Conservation (phyloP, 2,329 filamentous ascomycete species). For the Phoma sp. region DNA sequence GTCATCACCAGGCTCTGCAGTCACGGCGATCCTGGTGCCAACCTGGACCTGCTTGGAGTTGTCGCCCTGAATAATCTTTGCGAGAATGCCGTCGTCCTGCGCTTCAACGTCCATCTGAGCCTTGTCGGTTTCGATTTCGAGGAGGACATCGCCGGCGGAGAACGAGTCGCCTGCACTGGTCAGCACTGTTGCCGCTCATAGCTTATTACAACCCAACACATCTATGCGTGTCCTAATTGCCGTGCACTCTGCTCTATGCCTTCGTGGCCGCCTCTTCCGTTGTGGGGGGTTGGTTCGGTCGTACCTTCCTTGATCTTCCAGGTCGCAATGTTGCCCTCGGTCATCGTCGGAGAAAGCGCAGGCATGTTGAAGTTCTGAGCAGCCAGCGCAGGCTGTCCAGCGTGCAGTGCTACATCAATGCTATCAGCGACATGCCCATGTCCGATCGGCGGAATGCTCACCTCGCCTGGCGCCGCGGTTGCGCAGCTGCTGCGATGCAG, state of each 20-base stretch:
- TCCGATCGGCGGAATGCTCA: conserved; percentile 50
- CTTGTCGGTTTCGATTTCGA: conserved; percentile 95
- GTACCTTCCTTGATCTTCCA: conserved; percentile 85
- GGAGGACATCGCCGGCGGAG: conserved; percentile 81
- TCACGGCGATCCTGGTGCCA: conserved; percentile 80
- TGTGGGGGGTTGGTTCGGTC: conserved; percentile 9
- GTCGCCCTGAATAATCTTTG: conserved; percentile 79
- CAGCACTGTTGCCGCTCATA: conserved; percentile 18
- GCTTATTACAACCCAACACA: background rate
- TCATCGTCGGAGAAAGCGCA: conserved; percentile 91
- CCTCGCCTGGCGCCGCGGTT: conserved; percentile 64
- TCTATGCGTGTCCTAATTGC: background rate
- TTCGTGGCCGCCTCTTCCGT: background rate
- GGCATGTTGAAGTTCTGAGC: conserved; percentile 93
- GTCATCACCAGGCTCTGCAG: conserved; percentile 84
- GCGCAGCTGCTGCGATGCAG: conserved; percentile 62
- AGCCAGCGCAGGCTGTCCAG: conserved; percentile 68
- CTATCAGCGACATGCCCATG: conserved; percentile 29
- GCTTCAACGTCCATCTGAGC: conserved; percentile 95
- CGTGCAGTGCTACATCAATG: conserved; percentile 65
- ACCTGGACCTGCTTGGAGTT: conserved; percentile 80
- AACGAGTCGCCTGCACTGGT: conserved; percentile 70
- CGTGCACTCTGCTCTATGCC: background rate
- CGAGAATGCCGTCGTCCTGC: conserved; percentile 84
- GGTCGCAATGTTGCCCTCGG: conserved; percentile 83